phyloP scores from a whole-genome alignment of 2,329 filamentous ascomycete genomes.

The Curvularia sp. region DNA sequence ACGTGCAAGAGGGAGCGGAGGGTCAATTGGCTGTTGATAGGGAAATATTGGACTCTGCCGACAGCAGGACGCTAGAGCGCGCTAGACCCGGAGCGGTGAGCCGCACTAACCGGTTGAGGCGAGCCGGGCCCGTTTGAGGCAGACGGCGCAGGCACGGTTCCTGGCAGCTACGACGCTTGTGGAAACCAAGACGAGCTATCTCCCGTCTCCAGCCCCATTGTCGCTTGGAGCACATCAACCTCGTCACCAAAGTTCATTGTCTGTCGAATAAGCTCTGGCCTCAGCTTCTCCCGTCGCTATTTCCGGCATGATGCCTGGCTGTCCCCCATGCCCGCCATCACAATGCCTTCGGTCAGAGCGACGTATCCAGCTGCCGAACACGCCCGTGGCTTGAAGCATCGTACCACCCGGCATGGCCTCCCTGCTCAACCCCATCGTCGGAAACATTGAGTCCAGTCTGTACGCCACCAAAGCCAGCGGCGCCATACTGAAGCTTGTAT shows the following conservation, averaged over 20 bases:
- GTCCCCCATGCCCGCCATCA: not conserved
- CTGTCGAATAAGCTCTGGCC: slow-evolving; percentile 23
- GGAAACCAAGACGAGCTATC: slow-evolving; percentile 12
- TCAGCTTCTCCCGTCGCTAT: slow-evolving; percentile 30
- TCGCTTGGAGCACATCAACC: slow-evolving; percentile 13
- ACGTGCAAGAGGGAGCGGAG: not conserved
- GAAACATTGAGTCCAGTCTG: slow-evolving; percentile 5
- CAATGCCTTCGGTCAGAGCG: slow-evolving; percentile 12
- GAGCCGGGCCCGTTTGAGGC: slow-evolving; percentile 1
- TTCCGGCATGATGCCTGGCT: slow-evolving; percentile 2
- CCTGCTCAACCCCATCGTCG: slow-evolving; percentile 18
- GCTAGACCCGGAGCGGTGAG: not conserved
- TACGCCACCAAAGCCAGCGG: slow-evolving; percentile 24
- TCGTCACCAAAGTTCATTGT: slow-evolving; percentile 15
- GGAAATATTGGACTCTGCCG: not conserved
- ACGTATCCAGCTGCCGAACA: slow-evolving; percentile 8
- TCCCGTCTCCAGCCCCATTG: slow-evolving; percentile 16
- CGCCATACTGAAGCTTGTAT: not conserved
- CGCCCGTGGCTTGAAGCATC: slow-evolving; percentile 11
- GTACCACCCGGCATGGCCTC: slow-evolving; percentile 11
- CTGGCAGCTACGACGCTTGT: slow-evolving; percentile 11
- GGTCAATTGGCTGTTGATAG: not conserved
- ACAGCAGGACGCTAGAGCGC: not conserved
- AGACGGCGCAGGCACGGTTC: slow-evolving; percentile 10
- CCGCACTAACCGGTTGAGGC: not conserved